Percentiles rank a stretch among this genome's conserved stretches.
phyloP scores from a whole-genome alignment of 1,284 basidiomycete species.

The Omphalotus olearius region DNA sequence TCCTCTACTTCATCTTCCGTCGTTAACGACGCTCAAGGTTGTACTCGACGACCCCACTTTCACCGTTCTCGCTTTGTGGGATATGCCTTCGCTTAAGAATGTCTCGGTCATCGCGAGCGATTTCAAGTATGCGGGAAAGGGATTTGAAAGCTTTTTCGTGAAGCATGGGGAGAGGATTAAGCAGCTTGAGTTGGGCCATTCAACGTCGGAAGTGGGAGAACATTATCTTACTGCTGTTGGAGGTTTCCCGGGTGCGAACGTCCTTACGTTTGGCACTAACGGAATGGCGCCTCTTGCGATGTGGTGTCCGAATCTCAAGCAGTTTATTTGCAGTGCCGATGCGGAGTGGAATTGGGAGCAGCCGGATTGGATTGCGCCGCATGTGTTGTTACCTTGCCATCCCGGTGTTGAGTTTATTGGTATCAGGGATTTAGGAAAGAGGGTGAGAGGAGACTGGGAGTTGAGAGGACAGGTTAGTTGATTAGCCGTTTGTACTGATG shows the following conservation, averaged over 20 bases:
- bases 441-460: conserved; percentile 32
- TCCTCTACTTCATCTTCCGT: conserved; percentile 37
- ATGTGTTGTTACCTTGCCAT: conserved; percentile 62
- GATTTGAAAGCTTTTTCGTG: no score
- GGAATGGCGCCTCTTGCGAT: neutral
- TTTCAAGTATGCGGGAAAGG: no score
- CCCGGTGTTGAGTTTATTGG: conserved; percentile 61
- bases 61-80: no score
- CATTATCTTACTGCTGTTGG: no score
- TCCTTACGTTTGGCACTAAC: no score
- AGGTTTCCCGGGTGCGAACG: no score
- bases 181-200: no score
- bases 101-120: no score
- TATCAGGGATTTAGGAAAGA: conserved; percentile 63
- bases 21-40: conserved; percentile 60
- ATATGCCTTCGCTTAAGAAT: no score
- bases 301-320: conserved; percentile 1
- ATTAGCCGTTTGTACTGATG: conserved; percentile 22
- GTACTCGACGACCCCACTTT: conserved; percentile 56
- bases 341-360: conserved; percentile 76
- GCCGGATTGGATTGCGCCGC: conserved; percentile 65
- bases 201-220: no score
- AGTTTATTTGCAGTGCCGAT: conserved; percentile 27
- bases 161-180: no score
- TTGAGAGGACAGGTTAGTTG: conserved; percentile 23